These are phyloP conservation scores for Phlyctochytrium bullatum DNA, from an alignment of 192 early-diverging fungal species.

Conservation along the genomic window DNA sequence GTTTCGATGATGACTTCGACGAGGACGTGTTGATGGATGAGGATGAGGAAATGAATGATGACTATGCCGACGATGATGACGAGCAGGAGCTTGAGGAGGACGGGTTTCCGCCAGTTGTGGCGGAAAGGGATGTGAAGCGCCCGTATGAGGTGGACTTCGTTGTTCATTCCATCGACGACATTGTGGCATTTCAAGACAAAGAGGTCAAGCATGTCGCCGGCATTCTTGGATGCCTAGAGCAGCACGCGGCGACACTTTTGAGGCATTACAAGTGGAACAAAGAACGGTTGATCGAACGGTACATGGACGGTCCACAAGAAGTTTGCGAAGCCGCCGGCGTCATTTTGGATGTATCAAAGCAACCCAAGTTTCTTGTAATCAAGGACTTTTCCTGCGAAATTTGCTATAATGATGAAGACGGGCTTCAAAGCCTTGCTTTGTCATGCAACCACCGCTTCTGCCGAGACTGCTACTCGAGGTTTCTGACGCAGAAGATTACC, in stretches of 20 bases:
- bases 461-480: constrained; percentile 78
- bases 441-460: constrained; percentile 90
- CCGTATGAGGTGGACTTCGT: constrained; percentile 75
- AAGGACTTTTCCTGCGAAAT: constrained; percentile 79
- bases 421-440: constrained; percentile 58
- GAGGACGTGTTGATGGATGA: constrained; percentile 10
- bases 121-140: constrained; percentile 57
- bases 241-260: constrained; percentile 74
- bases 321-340: constrained; percentile 72
- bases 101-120: constrained; percentile 57
- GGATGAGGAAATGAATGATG: constrained; percentile 12
- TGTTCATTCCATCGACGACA: constrained; percentile 60
- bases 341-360: constrained; percentile 45
- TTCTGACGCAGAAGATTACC: constrained; percentile 79
- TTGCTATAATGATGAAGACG: constrained; percentile 72
- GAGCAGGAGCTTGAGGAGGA: constrained; percentile 57
- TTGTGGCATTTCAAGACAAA: constrained; percentile 57
- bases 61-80: constrained; percentile 34
- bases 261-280: constrained; percentile 84
- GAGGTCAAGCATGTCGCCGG: constrained; percentile 71
- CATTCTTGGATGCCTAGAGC: constrained; percentile 64
- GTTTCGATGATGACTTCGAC: constrained; percentile 14
- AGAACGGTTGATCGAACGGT: constrained; percentile 74
- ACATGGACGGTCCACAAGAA: constrained; percentile 64
- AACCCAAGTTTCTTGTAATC: constrained; percentile 27